Conservation (phyloP, 2,329 filamentous ascomycete species). For the Aspergillus glaucus region DNA sequence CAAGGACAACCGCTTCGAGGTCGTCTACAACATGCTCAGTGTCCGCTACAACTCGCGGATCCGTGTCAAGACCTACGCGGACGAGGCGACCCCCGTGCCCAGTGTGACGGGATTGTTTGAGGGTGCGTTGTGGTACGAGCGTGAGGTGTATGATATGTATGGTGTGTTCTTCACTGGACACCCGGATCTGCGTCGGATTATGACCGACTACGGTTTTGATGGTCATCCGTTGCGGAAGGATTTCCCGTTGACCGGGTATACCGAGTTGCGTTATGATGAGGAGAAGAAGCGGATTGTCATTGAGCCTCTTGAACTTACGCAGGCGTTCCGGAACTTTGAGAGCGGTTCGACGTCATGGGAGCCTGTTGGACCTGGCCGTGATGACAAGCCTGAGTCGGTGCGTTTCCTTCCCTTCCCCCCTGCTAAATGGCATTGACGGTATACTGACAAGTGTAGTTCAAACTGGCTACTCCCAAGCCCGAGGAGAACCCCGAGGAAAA, state of each 20-base stretch:
- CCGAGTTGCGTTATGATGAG: conserved; percentile 95
- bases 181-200: conserved; percentile 91
- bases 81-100: conserved; percentile 89
- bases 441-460: conserved; percentile 54
- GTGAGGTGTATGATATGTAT: conserved; percentile 95
- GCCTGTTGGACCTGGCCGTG: conserved; percentile 63
- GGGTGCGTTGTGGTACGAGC: conserved; percentile 97
- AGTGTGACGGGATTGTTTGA: conserved; percentile 82
- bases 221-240: conserved; percentile 96
- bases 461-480: conserved; percentile 89
- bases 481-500: conserved; percentile 88
- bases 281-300: conserved; percentile 99
- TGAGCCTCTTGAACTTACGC: conserved; percentile 93
- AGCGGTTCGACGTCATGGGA: conserved; percentile 70
- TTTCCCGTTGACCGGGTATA: conserved; percentile 96
- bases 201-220: conserved; percentile 99
- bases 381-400: conserved; percentile 69
- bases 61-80: conserved; percentile 96
- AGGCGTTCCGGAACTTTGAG: conserved; percentile 98
- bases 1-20: conserved; percentile 89
- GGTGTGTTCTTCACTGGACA: conserved; percentile 95
- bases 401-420: conserved; percentile 21
- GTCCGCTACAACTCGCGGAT: conserved; percentile 95
- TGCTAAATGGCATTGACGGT: not conserved
- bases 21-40: conserved; percentile 95